Base-by-base conservation (phyloP, 1,284 basidiomycete species). In the Salmacisia buchloeana region DNA sequence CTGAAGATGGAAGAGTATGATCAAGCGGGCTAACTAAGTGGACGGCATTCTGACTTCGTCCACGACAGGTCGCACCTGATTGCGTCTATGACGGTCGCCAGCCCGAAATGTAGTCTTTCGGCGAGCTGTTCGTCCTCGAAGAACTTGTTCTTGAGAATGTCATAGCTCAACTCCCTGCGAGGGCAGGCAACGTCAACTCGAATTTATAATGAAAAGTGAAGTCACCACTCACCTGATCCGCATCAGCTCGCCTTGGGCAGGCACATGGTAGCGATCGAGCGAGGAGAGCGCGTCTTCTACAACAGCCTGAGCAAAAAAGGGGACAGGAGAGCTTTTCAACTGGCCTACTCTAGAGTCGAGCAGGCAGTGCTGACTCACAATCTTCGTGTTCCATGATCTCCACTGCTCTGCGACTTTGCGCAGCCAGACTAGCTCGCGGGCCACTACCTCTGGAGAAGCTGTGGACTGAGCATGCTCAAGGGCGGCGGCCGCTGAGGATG, bases 81-180 rank as follows among this genome's bases (percentile, higher is more conserved):
- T 15, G 65, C 65, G 33, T 64, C 59, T 2, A 63, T 52, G 45
- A 72, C 63, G 10, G 63, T 58, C 7, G 34, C 49, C 18, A 72
- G 52, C 15, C 65, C 60, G 27, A n/a, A 13, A 33, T 33, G 34
- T 18, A 54, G 9, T 61, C 67, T 61, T n/a, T 38, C 45, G 43
- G 52, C 27, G 7, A 76, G 63, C 1, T 54, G 38, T 7, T 39
- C 61, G 36, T 72, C 68, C n/a, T 70, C 58, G 36, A 72, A 33
- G 43, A 76, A 58, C 34, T 62, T 58, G 60, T 74, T 66, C 52
- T 65, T 70, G 41, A 74, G 71, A 13, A 69, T 63, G 41, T 73
- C 71, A 25, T 74, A 62, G 43, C 66, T 64, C 7, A 76, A 67
- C 2, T 75, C 67, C 64, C 66, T 54, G 10, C 27, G 34, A 1